Evolutionary conservation across 768 basidiomycete genomes (phyloP).

Genomic region (Pluteus cervinus): DNA sequence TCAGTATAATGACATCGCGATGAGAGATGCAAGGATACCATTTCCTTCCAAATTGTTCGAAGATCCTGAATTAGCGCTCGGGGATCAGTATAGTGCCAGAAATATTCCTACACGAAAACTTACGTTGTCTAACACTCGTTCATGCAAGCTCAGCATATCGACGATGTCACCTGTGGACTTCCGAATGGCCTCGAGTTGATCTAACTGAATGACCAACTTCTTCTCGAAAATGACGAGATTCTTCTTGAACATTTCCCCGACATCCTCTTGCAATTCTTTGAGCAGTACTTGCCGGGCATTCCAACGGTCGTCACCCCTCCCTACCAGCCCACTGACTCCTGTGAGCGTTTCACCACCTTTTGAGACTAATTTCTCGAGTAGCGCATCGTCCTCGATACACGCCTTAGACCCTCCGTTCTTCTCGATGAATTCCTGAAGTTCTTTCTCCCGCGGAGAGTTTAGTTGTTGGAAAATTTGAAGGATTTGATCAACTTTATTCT

Average conservation of each 20-base stretch:
- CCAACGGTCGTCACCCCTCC: conserved; percentile 13
- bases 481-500: conserved; percentile 17
- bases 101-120: too few species aligned
- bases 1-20: too few species aligned
- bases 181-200: conserved; percentile 14
- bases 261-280: conserved; percentile 14
- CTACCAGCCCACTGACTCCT: background rate
- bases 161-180: too few species aligned
- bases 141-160: too few species aligned
- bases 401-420: conserved; percentile 25
- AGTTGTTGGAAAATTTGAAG: conserved; percentile 26
- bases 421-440: conserved; percentile 23
- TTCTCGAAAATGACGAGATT: conserved; percentile 27
- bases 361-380: conserved; percentile 17
- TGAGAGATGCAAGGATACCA: too few species aligned
- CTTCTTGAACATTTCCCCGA: conserved; percentile 17
- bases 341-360: conserved; percentile 14
- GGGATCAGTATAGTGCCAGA: too few species aligned
- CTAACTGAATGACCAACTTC: conserved; percentile 26
- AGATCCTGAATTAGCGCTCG: conserved; percentile 31
- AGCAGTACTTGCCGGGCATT: conserved; percentile 9
- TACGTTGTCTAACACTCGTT: too few species aligned
- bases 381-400: conserved; percentile 22
- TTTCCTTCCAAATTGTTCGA: conserved; percentile 33
- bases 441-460: conserved; percentile 26